A percentile compares a stretch with the other conserved stretches of the same genome.
These are phyloP conservation scores for Debaryomyces sp. DNA, from an alignment of 1,139 yeast species.

Conservation along the genomic window DNA sequence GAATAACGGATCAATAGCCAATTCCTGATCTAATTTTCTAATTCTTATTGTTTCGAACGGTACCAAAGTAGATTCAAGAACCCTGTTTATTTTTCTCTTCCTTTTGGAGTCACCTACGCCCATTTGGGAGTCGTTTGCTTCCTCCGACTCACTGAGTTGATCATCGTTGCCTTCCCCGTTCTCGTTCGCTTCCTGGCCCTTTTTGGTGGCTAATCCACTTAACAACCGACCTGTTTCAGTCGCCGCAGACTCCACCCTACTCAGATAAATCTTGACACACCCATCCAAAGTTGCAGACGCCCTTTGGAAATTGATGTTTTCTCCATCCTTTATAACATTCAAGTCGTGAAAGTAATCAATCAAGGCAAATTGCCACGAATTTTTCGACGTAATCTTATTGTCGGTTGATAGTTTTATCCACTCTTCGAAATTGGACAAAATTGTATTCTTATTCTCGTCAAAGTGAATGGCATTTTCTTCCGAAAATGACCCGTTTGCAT, in stretches of 20 bases:
- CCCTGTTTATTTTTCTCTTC: slow-evolving; percentile 41
- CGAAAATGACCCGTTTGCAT: slow-evolving; percentile 27
- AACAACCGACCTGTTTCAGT: slow-evolving; percentile 85
- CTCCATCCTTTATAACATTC: slow-evolving; percentile 49
- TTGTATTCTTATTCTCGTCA: slow-evolving; percentile 48
- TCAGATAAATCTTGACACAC: slow-evolving; percentile 44
- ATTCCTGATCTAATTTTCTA: slow-evolving; percentile 74
- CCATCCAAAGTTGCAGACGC: slow-evolving; percentile 45
- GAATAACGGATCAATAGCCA: slow-evolving; percentile 84
- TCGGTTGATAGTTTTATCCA: slow-evolving; percentile 92
- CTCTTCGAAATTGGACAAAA: slow-evolving; percentile 73
- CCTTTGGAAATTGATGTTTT: slow-evolving; percentile 44
- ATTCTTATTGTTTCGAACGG: slow-evolving; percentile 63
- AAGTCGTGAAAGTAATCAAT: slow-evolving; percentile 76
- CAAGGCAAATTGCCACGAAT: slow-evolving; percentile 75
- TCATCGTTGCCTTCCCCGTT: slow-evolving; percentile 21
- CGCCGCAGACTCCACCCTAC: slow-evolving; percentile 87
- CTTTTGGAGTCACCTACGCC: slow-evolving; percentile 23
- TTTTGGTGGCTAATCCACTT: slow-evolving; percentile 62
- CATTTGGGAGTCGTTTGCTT: slow-evolving; percentile 16
- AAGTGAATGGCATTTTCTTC: slow-evolving; percentile 46
- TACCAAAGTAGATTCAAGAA: slow-evolving; percentile 48
- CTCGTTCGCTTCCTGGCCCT: slow-evolving; percentile 18
- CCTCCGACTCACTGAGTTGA: slow-evolving; percentile 22
- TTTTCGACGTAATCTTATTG: slow-evolving; percentile 69